These are phyloP conservation scores for Amphicarpaea edgeworthii DNA, from an alignment of 306 rosid genomes.

Conservation along the genomic window DNA sequence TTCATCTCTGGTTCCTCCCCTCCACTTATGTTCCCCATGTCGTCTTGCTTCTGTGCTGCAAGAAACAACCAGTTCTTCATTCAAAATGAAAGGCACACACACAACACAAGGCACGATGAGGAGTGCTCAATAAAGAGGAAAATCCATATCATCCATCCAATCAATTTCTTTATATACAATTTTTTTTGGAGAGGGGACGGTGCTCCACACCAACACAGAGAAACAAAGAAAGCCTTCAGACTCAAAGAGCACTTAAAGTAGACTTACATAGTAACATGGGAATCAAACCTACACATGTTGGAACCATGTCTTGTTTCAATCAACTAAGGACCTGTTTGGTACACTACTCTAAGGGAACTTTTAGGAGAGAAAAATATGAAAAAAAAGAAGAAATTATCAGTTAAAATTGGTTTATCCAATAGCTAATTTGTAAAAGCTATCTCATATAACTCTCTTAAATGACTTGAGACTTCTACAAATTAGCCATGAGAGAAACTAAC, in stretches of 20 bases:
- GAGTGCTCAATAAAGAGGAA: constrained; percentile 62
- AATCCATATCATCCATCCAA: constrained; percentile 35
- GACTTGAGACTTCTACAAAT: no score
- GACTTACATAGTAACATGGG: no score
- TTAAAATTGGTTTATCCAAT: no score
- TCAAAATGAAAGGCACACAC: constrained; percentile 29
- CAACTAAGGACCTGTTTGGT: no score
- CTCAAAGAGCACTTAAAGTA: neutral
- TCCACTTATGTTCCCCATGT: constrained; percentile 58
- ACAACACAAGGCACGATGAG: constrained; percentile 60
- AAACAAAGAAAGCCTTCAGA: neutral
- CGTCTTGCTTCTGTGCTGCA: constrained; percentile 70
- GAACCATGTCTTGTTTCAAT: no score
- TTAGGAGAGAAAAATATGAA: no score
- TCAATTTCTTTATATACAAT: neutral
- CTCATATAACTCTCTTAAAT: no score
- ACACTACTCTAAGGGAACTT: no score
- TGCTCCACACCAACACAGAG: neutral
- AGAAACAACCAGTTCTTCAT: constrained; percentile 37
- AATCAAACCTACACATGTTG: no score
- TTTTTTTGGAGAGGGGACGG: neutral
- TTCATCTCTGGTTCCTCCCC: constrained; percentile 56
- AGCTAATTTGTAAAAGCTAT: no score
- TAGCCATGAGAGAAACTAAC: no score
- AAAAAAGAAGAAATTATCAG: no score